Evolutionary conservation across 2,329 filamentous ascomycete species (phyloP).

Genomic region (Aspergillus calidoustus): DNA sequence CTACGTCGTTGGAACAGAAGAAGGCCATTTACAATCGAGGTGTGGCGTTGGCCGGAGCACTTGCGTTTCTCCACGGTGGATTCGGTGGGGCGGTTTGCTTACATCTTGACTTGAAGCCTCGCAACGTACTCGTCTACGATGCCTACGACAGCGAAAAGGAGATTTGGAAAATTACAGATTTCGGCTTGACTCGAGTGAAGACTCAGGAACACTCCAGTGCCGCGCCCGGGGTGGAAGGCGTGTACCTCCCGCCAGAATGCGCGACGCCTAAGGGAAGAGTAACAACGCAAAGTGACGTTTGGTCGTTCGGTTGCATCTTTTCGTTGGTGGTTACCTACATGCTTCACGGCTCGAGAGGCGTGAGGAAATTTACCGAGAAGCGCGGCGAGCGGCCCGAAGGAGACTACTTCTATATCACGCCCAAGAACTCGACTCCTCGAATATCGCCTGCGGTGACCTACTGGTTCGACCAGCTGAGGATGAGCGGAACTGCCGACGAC

Average conservation of each 20-base stretch:
- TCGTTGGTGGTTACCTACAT: conserved; percentile 47
- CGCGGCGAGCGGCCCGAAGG: conserved; percentile 27
- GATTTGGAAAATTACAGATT: conserved; percentile 49
- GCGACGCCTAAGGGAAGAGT: conserved; percentile 30
- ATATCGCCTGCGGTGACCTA: conserved; percentile 19
- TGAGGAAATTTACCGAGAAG: conserved; percentile 26
- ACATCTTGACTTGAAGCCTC: conserved; percentile 49
- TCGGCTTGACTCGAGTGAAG: conserved; percentile 48
- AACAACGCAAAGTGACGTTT: conserved; percentile 45
- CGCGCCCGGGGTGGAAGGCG: conserved; percentile 37
- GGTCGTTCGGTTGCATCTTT: conserved; percentile 49
- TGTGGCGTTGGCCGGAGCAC: conserved; percentile 39
- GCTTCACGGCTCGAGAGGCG: conserved; percentile 33
- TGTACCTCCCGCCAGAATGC: conserved; percentile 45
- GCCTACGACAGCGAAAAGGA: conserved; percentile 12
- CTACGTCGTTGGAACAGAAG: conserved; percentile 21
- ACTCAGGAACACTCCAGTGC: conserved; percentile 23
- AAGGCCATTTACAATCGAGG: conserved; percentile 34
- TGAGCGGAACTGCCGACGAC: background rate
- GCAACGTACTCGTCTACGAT: conserved; percentile 39
- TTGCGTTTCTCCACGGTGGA: conserved; percentile 46
- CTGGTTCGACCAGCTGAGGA: conserved; percentile 22
- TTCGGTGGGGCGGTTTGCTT: conserved; percentile 45
- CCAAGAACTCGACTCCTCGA: conserved; percentile 4
- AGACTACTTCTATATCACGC: conserved; percentile 27